These are phyloP conservation scores for Syncephalastrum monosporum DNA, from an alignment of 371 early-diverging fungal species.

Conservation along the genomic window DNA sequence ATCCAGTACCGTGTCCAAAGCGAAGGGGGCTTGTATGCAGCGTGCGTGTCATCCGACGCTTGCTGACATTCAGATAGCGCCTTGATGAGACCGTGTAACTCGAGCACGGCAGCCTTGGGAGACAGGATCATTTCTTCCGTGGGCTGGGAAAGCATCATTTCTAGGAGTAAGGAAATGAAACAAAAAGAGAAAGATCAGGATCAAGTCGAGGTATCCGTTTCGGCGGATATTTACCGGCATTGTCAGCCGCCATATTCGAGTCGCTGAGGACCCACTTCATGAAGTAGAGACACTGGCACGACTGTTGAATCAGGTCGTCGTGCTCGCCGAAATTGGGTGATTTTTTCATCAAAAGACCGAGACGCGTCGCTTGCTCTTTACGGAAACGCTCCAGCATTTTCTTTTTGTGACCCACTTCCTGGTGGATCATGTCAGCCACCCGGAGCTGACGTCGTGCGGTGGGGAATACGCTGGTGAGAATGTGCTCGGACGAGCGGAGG, in stretches of 20 bases:
- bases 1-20: slow-evolving; percentile 62
- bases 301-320: slow-evolving; percentile 5
- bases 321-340: slow-evolving; percentile 23
- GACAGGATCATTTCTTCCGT: background rate
- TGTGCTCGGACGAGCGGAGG: slow-evolving; percentile 24
- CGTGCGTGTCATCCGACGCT: slow-evolving; percentile 17
- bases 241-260: background rate
- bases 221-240: background rate
- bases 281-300: slow-evolving; percentile 11
- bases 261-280: slow-evolving; percentile 12
- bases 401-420: slow-evolving; percentile 64
- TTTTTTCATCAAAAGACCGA: slow-evolving; percentile 55
- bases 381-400: slow-evolving; percentile 48
- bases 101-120: background rate
- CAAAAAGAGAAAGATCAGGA: too few species aligned
- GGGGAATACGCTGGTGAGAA: slow-evolving; percentile 38
- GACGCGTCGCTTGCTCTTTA: slow-evolving; percentile 59
- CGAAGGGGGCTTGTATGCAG: slow-evolving; percentile 45
- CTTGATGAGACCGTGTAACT: slow-evolving; percentile 7
- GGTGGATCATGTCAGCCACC: slow-evolving; percentile 53
- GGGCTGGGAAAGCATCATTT: too few species aligned
- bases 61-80: slow-evolving; percentile 15
- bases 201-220: background rate
- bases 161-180: too few species aligned
- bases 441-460: slow-evolving; percentile 31